Conservation (phyloP, 352 stramenopile genomes). For the Pythium chondricola region DNA sequence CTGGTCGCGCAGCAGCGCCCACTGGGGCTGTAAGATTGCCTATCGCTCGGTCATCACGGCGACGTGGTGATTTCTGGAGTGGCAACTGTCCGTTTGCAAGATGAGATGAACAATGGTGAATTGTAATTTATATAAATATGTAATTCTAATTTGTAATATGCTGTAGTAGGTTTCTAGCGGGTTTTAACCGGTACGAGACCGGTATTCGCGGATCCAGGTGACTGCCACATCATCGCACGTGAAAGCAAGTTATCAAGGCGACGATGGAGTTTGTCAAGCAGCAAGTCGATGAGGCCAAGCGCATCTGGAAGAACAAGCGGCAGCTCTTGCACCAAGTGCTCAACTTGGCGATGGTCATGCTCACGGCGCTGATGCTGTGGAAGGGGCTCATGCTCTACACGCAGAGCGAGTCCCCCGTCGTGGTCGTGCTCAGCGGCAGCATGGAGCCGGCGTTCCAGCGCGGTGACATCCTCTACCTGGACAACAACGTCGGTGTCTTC, state of each 20-base stretch:
- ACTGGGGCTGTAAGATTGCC: too few species aligned
- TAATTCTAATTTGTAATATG: too few species aligned
- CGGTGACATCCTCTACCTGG: slow-evolving; percentile 98
- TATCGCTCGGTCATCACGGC: too few species aligned
- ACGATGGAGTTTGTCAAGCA: slow-evolving; percentile 66
- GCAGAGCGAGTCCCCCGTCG: slow-evolving; percentile 96
- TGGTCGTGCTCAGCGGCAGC: slow-evolving; percentile 97
- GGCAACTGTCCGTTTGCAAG: too few species aligned
- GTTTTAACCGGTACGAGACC: background rate
- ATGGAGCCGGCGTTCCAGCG: slow-evolving; percentile 99
- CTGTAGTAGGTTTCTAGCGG: too few species aligned
- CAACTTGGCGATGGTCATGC: slow-evolving; percentile 98
- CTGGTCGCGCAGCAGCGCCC: too few species aligned
- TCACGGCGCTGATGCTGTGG: slow-evolving; percentile 99
- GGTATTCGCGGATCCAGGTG: background rate
- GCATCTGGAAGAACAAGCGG: slow-evolving; percentile 97
- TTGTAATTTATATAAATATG: too few species aligned
- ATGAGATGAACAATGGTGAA: too few species aligned
- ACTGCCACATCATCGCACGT: background rate
- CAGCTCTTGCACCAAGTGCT: slow-evolving; percentile 95
- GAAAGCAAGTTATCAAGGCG: background rate
- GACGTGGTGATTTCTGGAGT: too few species aligned
- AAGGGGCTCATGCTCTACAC: slow-evolving; percentile 97
- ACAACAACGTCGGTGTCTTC: slow-evolving; percentile 84
- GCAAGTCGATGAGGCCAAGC: slow-evolving; percentile 94